Evolutionary conservation across 78 protist species (phyloP), one percentile per base, ranked within the genome.

Genomic region (Chrysochromulina parva): DNA sequence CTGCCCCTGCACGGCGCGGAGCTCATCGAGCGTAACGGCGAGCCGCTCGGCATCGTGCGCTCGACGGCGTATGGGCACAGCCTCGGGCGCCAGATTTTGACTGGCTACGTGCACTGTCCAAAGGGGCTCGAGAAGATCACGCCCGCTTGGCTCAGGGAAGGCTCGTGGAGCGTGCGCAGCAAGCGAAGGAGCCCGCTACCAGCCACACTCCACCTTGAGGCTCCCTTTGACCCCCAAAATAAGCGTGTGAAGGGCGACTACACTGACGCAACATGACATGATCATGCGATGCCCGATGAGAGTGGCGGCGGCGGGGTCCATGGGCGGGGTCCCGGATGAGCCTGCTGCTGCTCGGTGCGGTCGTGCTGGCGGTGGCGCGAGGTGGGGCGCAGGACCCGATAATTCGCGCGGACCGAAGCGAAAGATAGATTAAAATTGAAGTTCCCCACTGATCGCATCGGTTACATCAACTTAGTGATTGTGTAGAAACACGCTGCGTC

Each of bases 61-160:
- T 73, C 81, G 19, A 73, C 55, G n/a, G 81, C 81, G 17, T 73
- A 47, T 55, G 81, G 81, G 26, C 78, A 69, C 78, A 69, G 26
- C 53, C 14, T 69, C 53, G 50, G 50, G 26, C 3, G 10, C 50
- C 3, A 6, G 14, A 11, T 69, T 9, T 28, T 38, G 78, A 69
- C 50, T 9, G 78, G 78, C 55, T 73, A 73, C 54, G 81, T 73
- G 24, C 55, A 22, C 55, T 48, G 81, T 55, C 55, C 78, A 28
- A 11, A 69, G 10, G 78, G 50, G 13, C 53, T 69, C 24, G 14
- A 3, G 14, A 69, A 69, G 78, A 69, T 69, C 50, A 69, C 78
- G 78, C 78, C 78, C 53, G 16, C 14, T 28, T 69, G 78, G 78
- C 50, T 69, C 50, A 28, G 50, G 50, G 78, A 24, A 6, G 78